Evolutionary conservation across 179 eudicot genomes (phyloP), one percentile per base, ranked within the genome.

Genomic region (Beta macrorhiza): DNA sequence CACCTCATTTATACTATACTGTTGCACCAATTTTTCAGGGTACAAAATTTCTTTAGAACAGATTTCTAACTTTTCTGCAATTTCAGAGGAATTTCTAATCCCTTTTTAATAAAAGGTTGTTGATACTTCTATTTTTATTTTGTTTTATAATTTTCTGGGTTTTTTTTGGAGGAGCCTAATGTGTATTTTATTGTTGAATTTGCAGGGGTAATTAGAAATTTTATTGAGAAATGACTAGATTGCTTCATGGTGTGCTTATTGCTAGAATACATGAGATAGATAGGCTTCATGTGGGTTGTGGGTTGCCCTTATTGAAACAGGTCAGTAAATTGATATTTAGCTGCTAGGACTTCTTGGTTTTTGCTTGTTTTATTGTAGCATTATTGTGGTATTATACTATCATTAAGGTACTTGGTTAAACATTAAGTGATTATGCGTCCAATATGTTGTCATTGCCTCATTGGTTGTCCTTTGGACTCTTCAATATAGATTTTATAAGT

Each of bases 231-330:
- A 84, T 84, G 87, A 74, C 72, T 75, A 74, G 44, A 61, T 45
- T 89, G 86, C 92, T 92, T 47, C 96, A 92, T 78, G 96, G 96
- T 71, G 83, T 87, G 52, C 87, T 92, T 56, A 51, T 22, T 78
- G 93, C 88, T 3, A 85, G 84, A 59, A 89, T 92, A 55, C 75
- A 76, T 79, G 91, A 84, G 70, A 84, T 88, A 79, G 85, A 88
- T 76, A 79, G 42, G 25, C 47, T 92, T 56, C 87, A 85, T 65
- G 62, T 72, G 25, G 87, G 90, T 63, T 86, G 76, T 78, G 84
- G 87, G 14, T 86, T 62, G 42, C 64, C 80, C 25, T 61, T 77
- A 15, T 72, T 74, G 13, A 69, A 14, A 17, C 80, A 82, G 84
- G 84, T 82, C 4, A 69, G 71, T 62, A 17, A 10, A 0, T 29